Conservation (phyloP, 2,329 filamentous ascomycete species). For the Calycina herbarum region DNA sequence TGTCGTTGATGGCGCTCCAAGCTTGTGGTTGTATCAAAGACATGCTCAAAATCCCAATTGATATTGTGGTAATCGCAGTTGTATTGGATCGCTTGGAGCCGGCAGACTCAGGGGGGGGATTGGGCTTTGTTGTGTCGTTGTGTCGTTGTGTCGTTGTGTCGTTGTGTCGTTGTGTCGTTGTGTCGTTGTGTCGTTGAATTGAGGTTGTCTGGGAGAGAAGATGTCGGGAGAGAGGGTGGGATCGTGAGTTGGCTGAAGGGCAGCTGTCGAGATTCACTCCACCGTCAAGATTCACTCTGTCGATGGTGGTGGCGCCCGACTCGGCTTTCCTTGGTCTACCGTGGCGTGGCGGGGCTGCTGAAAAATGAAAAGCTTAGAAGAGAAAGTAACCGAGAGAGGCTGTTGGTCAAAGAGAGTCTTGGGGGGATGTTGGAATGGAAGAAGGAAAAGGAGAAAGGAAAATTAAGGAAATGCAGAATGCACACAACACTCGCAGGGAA, state of each 20-base stretch:
- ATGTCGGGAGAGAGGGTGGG: background rate
- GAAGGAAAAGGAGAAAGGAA: background rate
- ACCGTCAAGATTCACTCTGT: background rate
- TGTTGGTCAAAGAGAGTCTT: background rate
- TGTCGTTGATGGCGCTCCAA: conserved; percentile 14
- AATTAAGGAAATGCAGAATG: background rate
- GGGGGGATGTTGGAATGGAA: background rate
- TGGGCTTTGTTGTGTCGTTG: background rate
- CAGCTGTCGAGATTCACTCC: background rate
- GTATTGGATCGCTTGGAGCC: background rate
- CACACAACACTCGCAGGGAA: background rate
- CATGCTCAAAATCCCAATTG: conserved; percentile 14
- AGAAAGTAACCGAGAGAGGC: background rate
- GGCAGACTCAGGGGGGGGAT: background rate
- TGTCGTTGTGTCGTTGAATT: background rate
- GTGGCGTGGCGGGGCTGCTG: background rate
- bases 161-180: too few species aligned
- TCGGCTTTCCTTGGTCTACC: background rate
- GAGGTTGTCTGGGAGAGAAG: background rate
- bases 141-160: too few species aligned
- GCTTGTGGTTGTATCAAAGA: conserved; percentile 13
- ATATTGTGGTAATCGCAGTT: background rate
- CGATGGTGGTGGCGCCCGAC: background rate
- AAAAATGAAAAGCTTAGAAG: background rate
- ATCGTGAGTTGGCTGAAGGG: background rate